Base-by-base conservation (phyloP, 2,329 filamentous ascomycete genomes). In the Neodidymelliopsis sp. region DNA sequence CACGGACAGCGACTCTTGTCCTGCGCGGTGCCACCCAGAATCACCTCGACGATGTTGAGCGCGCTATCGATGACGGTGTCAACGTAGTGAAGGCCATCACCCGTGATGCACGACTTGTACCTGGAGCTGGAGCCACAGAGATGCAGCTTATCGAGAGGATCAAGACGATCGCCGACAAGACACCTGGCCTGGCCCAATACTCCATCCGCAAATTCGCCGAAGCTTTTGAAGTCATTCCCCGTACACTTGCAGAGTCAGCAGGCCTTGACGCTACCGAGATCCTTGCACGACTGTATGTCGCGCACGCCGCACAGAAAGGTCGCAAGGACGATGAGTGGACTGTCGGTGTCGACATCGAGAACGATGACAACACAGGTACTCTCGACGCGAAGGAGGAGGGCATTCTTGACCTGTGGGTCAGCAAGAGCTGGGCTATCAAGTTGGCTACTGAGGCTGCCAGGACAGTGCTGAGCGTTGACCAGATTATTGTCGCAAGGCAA, bases 31-130 rank as follows among this genome's bases (percentile, higher is more conserved):
- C 94, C 15, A 99, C 94, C 4, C 93, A 97, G 77, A 99, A 99
- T 79, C 91, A 97, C 74, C 85, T 99, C 18, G 94, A 99, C 69
- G 94, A 99, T 65, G 84, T 99, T 25, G 94, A 99, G 81, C 88
- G 94, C 57, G 94, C 94, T 39, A 92, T 99, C 47, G 94, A 99
- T 66, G 94, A 99, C 63, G 94, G 94, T 59, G 94, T 99, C 73
- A 99, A 97, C 70, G 95, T 96, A 41, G 89, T 99, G 74, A 99
- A 99, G 80, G 94, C 94, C 59, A 95, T 99, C 73, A 97, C 94
- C 54, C 90, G 90, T 72, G 95, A 99, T 71, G 80, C 93, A 6
- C 84, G 92, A 57, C 82, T 99, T 49, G 92, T 99, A 0, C 91
- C 94, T 27, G 94, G 94, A 59, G 94, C 94, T 22, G 95, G 94